Conservation (phyloP, 306 rosid species). For the Trichosanthes truncata region DNA sequence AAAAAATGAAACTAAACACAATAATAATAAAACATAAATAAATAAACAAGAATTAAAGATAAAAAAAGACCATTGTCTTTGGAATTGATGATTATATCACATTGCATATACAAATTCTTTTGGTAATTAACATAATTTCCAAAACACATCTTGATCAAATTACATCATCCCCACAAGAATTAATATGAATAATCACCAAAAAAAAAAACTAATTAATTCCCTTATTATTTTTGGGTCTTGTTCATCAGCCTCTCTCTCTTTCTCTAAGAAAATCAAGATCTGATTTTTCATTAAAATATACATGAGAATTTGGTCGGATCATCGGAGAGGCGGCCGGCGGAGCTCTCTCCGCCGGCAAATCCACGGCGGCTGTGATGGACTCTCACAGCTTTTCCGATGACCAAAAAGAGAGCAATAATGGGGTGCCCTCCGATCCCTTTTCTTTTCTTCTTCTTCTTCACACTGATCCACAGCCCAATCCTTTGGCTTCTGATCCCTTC, state of each 20-base stretch:
- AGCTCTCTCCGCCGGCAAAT: not conserved
- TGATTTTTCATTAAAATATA: not conserved
- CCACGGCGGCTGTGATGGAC: not conserved
- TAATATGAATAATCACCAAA: not conserved
- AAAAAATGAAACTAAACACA: too few relatives aligned
- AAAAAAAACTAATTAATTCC: not conserved
- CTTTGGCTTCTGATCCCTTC: conserved; percentile 42
- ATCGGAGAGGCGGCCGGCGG: not conserved
- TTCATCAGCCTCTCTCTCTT: not conserved
- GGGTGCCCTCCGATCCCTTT: not conserved
- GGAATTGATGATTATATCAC: not conserved
- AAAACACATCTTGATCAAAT: not conserved
- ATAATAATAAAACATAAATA: not conserved
- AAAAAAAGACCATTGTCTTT: not conserved
- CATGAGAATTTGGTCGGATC: not conserved
- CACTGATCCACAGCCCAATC: conserved; percentile 27
- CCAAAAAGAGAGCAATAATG: not conserved
- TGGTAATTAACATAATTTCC: not conserved
- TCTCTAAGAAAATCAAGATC: not conserved
- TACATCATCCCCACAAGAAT: not conserved
- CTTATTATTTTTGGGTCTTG: not conserved
- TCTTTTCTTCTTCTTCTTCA: not conserved
- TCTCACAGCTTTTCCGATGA: not conserved
- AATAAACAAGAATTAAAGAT: not conserved
- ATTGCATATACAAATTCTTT: not conserved